Evolutionary conservation across 2,329 filamentous ascomycete genomes (phyloP), one percentile per base, ranked within the genome.

Genomic region (Penicillium nordicum): DNA sequence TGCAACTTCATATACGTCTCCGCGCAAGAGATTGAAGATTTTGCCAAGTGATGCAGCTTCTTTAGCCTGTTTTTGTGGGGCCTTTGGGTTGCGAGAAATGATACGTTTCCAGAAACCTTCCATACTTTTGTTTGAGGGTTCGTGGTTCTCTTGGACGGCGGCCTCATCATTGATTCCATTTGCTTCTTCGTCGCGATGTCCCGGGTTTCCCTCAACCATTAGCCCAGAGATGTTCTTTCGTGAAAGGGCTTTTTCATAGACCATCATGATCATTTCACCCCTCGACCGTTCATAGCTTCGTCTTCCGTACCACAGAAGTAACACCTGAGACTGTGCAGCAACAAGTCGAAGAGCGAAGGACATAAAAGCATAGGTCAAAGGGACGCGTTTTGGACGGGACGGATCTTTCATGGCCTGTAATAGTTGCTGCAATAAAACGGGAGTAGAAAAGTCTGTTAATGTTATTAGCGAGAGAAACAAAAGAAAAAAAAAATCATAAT

Each of bases 211-310:
- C 1, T 67, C 58, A 34, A 65, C 70, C 55, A 69, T 71, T 56
- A 63, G 66, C 38, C 62, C 73, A 66, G 76, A 74, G 6, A 79
- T 69, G 27, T 82, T 84, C 71, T 90, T 90, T 7, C 88, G 77
- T 10, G 84, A 82, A 12, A 90, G 71, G 0, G 87, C 88, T 72
- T 93, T 93, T 66, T 91, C 88, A 66, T 90, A 91, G 12, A 92
- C 80, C 83, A 90, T 91, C 16, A 89, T 92, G 57, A 93, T 88
- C 82, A 93, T 84, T 73, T 96, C 91, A 5, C 92, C 92, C 46
- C 92, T 80, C 5, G 88, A 91, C 56, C 92, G 79, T 71, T 96
- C 92, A 64, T 96, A 96, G 29, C 84, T 84, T 57, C 92, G 85
- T 61, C 92, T 84, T n/a, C 86, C 85, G 67, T 88, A 95, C 92